A percentile compares a stretch with the other conserved stretches of the same genome.
Conservation (phyloP, 192 early-diverging fungal genomes). For the Coemansia sp. region DNA sequence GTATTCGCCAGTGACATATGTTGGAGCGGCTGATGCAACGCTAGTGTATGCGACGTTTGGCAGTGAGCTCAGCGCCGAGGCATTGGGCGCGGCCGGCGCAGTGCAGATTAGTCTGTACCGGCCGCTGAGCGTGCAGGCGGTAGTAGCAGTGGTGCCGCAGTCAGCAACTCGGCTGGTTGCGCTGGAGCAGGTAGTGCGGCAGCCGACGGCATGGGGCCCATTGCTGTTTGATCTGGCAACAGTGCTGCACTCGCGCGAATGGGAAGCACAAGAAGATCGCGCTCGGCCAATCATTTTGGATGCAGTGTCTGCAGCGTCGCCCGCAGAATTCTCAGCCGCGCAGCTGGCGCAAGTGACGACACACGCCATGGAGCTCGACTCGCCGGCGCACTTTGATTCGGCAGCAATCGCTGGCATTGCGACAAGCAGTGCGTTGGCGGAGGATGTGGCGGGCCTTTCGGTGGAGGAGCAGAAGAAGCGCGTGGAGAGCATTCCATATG, state of each 20-base stretch:
- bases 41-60: constrained; percentile 74
- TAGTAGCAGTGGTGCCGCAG: constrained; percentile 60
- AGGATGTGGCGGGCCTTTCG: constrained; percentile 25
- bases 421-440: constrained; percentile 9
- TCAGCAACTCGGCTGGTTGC: constrained; percentile 65
- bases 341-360: constrained; percentile 26
- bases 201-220: constrained; percentile 71
- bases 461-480: constrained; percentile 37
- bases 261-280: constrained; percentile 45
- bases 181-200: constrained; percentile 61
- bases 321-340: constrained; percentile 17
- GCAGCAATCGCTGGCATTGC: constrained; percentile 30
- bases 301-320: constrained; percentile 30
- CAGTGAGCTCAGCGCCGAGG: constrained; percentile 1
- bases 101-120: constrained; percentile 76
- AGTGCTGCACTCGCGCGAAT: constrained; percentile 62
- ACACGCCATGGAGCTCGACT: constrained; percentile 17
- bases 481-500: constrained; percentile 73
- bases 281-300: constrained; percentile 41
- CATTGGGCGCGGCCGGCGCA: constrained; percentile 63
- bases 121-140: constrained; percentile 68
- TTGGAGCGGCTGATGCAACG: constrained; percentile 54
- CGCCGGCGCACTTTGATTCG: constrained; percentile 48
- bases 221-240: constrained; percentile 83
- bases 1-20: constrained; percentile 21